These are phyloP conservation scores for Glebionis coronaria DNA, from an alignment of 129 eudicot species.

Conservation along the genomic window DNA sequence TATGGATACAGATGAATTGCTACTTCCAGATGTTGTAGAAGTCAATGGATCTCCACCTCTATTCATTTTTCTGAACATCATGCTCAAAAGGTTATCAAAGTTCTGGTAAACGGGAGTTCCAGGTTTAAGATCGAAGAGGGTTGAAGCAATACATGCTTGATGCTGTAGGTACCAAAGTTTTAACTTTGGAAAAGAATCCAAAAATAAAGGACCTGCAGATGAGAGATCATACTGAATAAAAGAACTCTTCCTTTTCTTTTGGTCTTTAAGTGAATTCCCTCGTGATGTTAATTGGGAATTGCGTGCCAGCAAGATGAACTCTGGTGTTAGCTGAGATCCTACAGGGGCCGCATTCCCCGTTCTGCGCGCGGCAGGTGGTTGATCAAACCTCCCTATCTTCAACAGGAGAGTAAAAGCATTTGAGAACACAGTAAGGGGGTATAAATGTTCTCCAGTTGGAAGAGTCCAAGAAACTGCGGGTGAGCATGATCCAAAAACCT, in stretches of 20 bases:
- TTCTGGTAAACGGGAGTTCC: conserved; percentile 83
- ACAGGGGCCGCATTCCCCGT: conserved; percentile 65
- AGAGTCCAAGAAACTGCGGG: conserved; percentile 69
- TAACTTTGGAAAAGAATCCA: too few species aligned
- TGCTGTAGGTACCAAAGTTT: conserved; percentile 79
- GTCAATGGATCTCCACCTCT: conserved; percentile 51
- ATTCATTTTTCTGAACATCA: conserved; percentile 71
- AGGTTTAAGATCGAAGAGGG: conserved; percentile 75
- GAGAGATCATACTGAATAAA: too few species aligned
- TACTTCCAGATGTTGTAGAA: conserved; percentile 69
- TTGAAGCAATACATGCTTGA: conserved; percentile 85
- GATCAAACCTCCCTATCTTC: conserved; percentile 89
- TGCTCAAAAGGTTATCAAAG: conserved; percentile 72
- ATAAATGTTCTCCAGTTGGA: conserved; percentile 59
- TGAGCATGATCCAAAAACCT: conserved; percentile 84
- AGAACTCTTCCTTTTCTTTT: too few species aligned
- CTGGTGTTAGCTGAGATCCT: too few species aligned
- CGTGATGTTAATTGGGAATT: too few species aligned
- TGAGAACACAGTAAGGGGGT: conserved; percentile 78
- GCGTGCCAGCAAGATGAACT: too few species aligned
- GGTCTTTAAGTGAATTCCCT: too few species aligned
- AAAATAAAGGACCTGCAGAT: too few species aligned
- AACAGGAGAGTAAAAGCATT: conserved; percentile 83
- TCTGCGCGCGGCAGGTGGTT: conserved; percentile 67
- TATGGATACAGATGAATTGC: conserved; percentile 58